Evolutionary conservation across 495 filamentous ascomycete species (phyloP).

Genomic region (Letharia lupina): DNA sequence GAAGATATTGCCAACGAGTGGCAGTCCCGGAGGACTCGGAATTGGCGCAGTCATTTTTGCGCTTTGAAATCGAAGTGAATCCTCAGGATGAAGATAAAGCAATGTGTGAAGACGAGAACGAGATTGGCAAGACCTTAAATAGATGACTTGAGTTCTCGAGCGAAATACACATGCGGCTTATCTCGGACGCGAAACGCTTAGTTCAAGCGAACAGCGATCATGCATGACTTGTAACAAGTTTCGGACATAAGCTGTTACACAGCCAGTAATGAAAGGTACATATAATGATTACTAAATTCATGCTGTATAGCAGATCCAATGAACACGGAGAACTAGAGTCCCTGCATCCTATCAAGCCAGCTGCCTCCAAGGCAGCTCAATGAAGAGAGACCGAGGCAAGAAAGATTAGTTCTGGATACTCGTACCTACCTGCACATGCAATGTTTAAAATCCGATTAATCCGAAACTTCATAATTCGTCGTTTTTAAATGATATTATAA

Average conservation of each 20-base stretch:
- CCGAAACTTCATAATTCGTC: no score
- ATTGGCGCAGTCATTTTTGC: constrained; percentile 32
- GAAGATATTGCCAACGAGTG: constrained; percentile 57
- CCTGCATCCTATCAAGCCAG: background rate
- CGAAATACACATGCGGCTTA: background rate
- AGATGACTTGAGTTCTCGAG: background rate
- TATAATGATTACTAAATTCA: background rate
- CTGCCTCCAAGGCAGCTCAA: background rate
- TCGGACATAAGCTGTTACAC: background rate
- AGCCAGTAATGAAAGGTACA: background rate
- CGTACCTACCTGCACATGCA: no score
- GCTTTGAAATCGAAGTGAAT: background rate
- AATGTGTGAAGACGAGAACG: background rate
- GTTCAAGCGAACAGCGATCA: background rate
- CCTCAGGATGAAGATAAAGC: background rate
- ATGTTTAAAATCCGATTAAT: no score
- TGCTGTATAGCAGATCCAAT: background rate
- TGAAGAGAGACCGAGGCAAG: no score
- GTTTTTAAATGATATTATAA: no score
- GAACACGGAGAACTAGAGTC: background rate
- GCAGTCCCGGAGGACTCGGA: constrained; percentile 54
- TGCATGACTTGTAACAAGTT: no score
- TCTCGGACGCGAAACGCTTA: background rate
- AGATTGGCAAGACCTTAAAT: background rate
- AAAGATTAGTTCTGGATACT: no score